Evolutionary conservation across 1,139 yeast genomes (phyloP).

Genomic region (Zygosaccharomyces sapae): DNA sequence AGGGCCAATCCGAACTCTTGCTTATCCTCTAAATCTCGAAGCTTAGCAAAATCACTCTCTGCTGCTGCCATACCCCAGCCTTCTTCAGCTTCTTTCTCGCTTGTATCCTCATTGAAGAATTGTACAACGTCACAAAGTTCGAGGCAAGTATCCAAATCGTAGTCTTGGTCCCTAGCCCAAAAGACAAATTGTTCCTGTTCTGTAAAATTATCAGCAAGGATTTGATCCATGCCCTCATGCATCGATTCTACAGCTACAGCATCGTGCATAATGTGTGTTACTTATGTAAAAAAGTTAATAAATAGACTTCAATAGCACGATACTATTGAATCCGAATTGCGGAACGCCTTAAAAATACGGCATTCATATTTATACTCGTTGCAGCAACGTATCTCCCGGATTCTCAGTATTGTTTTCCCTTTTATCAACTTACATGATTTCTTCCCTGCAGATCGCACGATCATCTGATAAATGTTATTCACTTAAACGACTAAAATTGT

Average conservation of each 20-base stretch:
- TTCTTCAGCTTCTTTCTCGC: slow-evolving; percentile 1
- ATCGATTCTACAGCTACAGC: slow-evolving; percentile 10
- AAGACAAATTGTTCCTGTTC: slow-evolving; percentile 16
- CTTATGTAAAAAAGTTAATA: no score
- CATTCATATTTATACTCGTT: no score
- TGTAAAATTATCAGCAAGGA: slow-evolving; percentile 10
- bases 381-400: no score
- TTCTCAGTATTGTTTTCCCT: no score
- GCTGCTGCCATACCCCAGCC: slow-evolving; percentile 2
- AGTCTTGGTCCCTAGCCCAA: slow-evolving; percentile 16
- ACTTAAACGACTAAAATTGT: not conserved
- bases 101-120: slow-evolving; percentile 11
- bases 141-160: slow-evolving; percentile 17
- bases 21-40: slow-evolving; percentile 2
- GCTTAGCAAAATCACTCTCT: slow-evolving; percentile 3
- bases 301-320: no score
- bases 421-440: no score
- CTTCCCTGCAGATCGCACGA: no score
- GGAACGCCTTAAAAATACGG: no score
- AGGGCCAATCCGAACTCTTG: not conserved
- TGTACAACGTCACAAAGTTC: slow-evolving; percentile 16
- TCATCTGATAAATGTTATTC: not conserved
- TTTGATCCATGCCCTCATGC: slow-evolving; percentile 7
- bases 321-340: no score
- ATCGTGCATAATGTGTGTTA: slow-evolving; percentile 8